These are phyloP conservation scores for Amphicarpaea edgeworthii DNA, from an alignment of 306 rosid genomes.

Conservation along the genomic window DNA sequence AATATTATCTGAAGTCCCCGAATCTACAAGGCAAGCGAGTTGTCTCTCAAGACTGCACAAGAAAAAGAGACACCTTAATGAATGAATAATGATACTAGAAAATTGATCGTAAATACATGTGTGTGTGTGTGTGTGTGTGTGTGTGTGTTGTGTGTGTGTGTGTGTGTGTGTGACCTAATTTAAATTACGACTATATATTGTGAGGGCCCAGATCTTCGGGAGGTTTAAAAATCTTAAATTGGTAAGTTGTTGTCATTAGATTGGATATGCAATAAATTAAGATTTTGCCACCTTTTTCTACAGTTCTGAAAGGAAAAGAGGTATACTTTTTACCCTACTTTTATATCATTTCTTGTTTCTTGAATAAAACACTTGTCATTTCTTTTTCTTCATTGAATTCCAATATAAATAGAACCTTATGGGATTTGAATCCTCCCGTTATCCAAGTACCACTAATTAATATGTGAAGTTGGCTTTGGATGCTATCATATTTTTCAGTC, in stretches of 20 bases:
- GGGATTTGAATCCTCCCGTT: neutral
- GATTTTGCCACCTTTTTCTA: neutral
- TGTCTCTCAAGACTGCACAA: neutral
- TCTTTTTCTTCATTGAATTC: neutral
- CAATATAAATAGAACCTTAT: neutral
- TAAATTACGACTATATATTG: neutral
- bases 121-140: too few species aligned
- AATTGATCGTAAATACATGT: neutral
- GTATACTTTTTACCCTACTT: neutral
- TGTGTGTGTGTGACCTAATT: too few species aligned
- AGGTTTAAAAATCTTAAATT: slow-evolving; percentile 7
- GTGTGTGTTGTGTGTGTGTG: too few species aligned
- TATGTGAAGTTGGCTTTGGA: slow-evolving; percentile 10
- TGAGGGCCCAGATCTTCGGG: neutral
- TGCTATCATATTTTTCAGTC: neutral
- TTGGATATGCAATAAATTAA: neutral
- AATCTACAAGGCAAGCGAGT: neutral
- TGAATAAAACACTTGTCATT: neutral
- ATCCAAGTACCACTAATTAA: neutral
- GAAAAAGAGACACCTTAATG: neutral
- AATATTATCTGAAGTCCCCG: neutral
- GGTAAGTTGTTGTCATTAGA: neutral
- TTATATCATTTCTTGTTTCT: neutral
- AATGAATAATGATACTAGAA: neutral
- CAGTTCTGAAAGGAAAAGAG: slow-evolving; percentile 6